Base-by-base conservation (phyloP, 306 rosid genomes). In the Vigna angularis region DNA sequence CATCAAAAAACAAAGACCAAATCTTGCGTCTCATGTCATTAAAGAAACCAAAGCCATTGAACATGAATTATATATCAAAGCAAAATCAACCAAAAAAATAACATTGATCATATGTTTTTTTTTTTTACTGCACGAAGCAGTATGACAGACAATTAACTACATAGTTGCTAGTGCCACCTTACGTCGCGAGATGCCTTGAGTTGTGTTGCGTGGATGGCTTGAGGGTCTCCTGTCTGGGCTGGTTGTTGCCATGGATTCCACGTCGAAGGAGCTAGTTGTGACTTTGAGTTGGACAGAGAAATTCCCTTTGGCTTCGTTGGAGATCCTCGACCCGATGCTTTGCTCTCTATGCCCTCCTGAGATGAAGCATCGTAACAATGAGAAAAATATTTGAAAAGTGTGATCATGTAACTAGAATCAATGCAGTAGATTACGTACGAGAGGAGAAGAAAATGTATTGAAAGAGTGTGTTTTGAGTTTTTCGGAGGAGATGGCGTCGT, bases 161-260 rank as follows among this genome's bases (percentile, higher is more conserved):
- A 15, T 81, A 79, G 87, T 87, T 87, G 94, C 52, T 38, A 66
- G 34, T 18, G 71, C 86, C 93, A 91, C 98, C 99, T 95, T 95
- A 95, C 99, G 97, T 95, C 98, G 91, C 96, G 97, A 67, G 98
- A 91, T 84, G 98, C 96, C 90, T 87, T 92, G 87, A 95, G 93
- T 87, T 95, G 97, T 57, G 90, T 95, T 67, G 91, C 93, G 4
- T 67, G 89, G 66, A 72, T 79, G 77, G 77, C 47, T 72, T 68
- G 84, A 72, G 59, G 74, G 14, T 71, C 34, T 56, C 30, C 1
- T 70, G 75, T 75, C 36, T 77, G 87, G 4, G 79, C 30, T 51
- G 81, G 58, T 81, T 85, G 88, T 68, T 76, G 85, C 91, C 87
- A 80, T 77, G 83, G 70, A 51, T 13, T 82, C 67, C 84, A 80